These are phyloP conservation scores for Hippophae gyantsensis DNA, from an alignment of 306 rosid species.

Conservation along the genomic window DNA sequence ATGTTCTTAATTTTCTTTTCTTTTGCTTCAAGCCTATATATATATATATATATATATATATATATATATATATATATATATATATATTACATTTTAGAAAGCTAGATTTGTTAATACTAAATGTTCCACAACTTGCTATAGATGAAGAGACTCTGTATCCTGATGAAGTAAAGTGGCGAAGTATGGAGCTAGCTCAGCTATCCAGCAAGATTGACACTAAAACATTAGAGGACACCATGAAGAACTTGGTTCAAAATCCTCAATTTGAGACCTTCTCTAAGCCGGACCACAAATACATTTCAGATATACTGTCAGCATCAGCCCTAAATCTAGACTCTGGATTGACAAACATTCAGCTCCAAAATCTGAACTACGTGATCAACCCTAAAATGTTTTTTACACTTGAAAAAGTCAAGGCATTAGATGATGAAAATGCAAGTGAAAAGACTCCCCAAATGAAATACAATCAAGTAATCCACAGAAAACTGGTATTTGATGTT, in stretches of 20 bases:
- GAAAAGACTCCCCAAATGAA: conserved; percentile 11
- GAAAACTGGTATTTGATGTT: conserved; percentile 65
- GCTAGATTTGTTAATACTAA: too few relatives aligned
- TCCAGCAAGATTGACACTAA: conserved; percentile 25
- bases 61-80: too few relatives aligned
- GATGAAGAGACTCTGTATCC: conserved; percentile 25
- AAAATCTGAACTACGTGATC: conserved; percentile 36
- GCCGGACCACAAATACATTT: conserved; percentile 59
- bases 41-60: too few relatives aligned
- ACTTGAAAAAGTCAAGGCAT: conserved; percentile 43
- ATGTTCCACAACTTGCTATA: not conserved
- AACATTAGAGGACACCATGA: conserved; percentile 27
- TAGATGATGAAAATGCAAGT: conserved; percentile 10
- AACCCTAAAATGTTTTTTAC: conserved; percentile 49
- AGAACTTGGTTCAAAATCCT: conserved; percentile 35
- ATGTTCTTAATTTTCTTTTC: too few relatives aligned
- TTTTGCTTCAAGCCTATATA: too few relatives aligned
- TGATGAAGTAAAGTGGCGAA: conserved; percentile 31
- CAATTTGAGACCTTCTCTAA: conserved; percentile 22
- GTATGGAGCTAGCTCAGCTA: conserved; percentile 24
- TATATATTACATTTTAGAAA: too few relatives aligned
- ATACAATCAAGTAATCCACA: conserved; percentile 31
- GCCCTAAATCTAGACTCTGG: conserved; percentile 43
- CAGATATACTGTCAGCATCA: conserved; percentile 55
- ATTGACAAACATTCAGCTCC: conserved; percentile 26